These are phyloP conservation scores for Zygoascus sp. DNA, from an alignment of 1,139 yeast species.

Conservation along the genomic window DNA sequence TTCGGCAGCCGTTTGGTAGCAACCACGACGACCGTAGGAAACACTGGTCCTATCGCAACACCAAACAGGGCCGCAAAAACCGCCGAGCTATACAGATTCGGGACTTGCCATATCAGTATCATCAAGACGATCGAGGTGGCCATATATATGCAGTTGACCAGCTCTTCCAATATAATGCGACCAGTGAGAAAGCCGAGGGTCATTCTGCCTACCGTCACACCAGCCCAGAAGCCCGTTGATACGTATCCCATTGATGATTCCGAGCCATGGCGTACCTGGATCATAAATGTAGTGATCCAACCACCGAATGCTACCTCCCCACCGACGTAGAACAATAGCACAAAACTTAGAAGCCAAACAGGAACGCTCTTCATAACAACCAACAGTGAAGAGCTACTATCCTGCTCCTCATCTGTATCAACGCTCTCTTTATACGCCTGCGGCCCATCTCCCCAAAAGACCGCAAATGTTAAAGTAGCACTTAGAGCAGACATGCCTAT, in stretches of 20 bases:
- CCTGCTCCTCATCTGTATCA: slow-evolving; percentile 11
- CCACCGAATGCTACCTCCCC: slow-evolving; percentile 67
- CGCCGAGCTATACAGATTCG: slow-evolving; percentile 29
- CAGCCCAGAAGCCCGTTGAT: slow-evolving; percentile 70
- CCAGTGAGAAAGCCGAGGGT: slow-evolving; percentile 37
- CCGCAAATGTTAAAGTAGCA: slow-evolving; percentile 18
- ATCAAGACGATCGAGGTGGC: slow-evolving; percentile 23
- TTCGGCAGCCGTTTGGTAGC: slow-evolving; percentile 60
- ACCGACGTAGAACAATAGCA: slow-evolving; percentile 62
- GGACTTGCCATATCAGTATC: slow-evolving; percentile 30
- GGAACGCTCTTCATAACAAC: slow-evolving; percentile 47
- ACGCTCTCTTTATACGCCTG: slow-evolving; percentile 17
- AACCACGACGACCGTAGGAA: slow-evolving; percentile 69
- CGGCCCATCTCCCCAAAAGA: slow-evolving; percentile 24
- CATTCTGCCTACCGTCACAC: slow-evolving; percentile 59
- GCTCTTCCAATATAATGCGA: slow-evolving; percentile 25
- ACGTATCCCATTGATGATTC: slow-evolving; percentile 67
- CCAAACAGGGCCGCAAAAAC: slow-evolving; percentile 54
- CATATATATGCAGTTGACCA: slow-evolving; percentile 24
- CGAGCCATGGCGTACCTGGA: slow-evolving; percentile 53
- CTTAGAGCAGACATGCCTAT: slow-evolving; percentile 39
- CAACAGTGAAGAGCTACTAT: not conserved
- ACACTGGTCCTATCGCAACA: slow-evolving; percentile 70
- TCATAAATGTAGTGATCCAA: slow-evolving; percentile 63
- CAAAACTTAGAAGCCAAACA: slow-evolving; percentile 55